Percentiles rank a stretch among this genome's conserved stretches.
Conservation (phyloP, 768 basidiomycete genomes). For the Pleurotus ostreatus region DNA sequence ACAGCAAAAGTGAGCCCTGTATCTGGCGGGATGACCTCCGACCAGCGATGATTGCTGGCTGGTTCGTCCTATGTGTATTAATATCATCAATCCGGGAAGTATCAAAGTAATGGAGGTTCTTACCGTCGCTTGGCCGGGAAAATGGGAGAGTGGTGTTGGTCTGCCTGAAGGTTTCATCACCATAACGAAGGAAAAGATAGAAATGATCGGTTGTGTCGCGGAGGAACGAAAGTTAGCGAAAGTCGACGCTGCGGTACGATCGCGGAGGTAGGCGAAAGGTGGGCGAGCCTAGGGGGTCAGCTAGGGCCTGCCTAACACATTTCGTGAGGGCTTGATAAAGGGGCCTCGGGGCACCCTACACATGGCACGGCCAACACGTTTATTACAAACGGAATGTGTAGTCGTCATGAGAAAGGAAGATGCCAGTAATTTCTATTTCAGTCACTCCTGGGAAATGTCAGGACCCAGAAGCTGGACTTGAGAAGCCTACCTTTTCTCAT, state of each 20-base stretch:
- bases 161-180: not conserved
- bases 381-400: not conserved
- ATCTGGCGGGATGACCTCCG: constrained; percentile 52
- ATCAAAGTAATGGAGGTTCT: not conserved
- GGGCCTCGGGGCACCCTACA: not conserved
- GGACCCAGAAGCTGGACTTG: not conserved
- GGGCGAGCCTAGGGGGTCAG: not conserved
- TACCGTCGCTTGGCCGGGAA: not conserved
- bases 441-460: constrained; percentile 2
- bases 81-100: too few species aligned
- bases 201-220: not conserved
- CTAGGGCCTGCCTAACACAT: not conserved
- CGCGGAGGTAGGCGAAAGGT: not conserved
- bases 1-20: constrained; percentile 56
- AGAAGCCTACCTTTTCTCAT: not conserved
- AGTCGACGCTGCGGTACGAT: not conserved
- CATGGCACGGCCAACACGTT: constrained; percentile 3
- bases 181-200: not conserved
- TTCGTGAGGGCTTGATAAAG: constrained; percentile 1
- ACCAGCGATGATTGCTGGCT: constrained; percentile 38
- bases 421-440: not conserved
- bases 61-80: too few species aligned
- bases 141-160: not conserved
- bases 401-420: constrained; percentile 5
- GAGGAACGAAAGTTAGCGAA: not conserved